A percentile compares a stretch with the other conserved stretches of the same genome.
Evolutionary conservation across 1,284 basidiomycete species (phyloP).

Genomic region (Leccinum subfulvum): DNA sequence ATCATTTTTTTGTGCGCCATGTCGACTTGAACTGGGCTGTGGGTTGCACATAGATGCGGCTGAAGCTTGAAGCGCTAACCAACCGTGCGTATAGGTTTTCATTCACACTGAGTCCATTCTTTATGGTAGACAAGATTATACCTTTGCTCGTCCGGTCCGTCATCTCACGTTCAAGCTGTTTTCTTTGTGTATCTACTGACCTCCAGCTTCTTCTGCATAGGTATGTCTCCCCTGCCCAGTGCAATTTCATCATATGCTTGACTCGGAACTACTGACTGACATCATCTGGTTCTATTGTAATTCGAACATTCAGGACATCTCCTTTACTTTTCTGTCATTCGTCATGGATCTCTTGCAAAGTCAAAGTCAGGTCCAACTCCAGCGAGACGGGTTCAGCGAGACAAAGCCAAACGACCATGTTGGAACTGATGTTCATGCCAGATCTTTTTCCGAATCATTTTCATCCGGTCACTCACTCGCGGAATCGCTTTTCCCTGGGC

Average conservation of each 20-base stretch:
- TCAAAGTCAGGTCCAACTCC: not conserved
- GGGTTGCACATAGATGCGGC: not conserved
- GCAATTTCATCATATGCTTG: not conserved
- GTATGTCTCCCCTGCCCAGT: not conserved
- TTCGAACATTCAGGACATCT: not conserved
- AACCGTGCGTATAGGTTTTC: not conserved
- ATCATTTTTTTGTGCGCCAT: not conserved
- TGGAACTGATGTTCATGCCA: not conserved
- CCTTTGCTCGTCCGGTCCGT: not conserved
- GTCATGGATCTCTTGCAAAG: not conserved
- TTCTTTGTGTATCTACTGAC: not conserved
- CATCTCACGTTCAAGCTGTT: not conserved
- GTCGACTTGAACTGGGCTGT: not conserved
- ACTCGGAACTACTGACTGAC: not conserved
- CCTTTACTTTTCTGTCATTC: not conserved
- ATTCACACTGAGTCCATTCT: not conserved
- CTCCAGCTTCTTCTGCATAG: not conserved
- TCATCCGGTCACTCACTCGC: not conserved
- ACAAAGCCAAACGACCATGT: not conserved
- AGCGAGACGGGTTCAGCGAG: not conserved
- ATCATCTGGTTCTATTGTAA: not conserved
- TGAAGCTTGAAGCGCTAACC: not conserved
- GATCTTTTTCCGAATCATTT: not conserved
- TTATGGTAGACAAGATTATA: too few species aligned
- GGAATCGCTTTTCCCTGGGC: conserved; percentile 25